Evolutionary conservation across 805 yeast genomes (phyloP).

Genomic region (Metschnikowia cubensis): DNA sequence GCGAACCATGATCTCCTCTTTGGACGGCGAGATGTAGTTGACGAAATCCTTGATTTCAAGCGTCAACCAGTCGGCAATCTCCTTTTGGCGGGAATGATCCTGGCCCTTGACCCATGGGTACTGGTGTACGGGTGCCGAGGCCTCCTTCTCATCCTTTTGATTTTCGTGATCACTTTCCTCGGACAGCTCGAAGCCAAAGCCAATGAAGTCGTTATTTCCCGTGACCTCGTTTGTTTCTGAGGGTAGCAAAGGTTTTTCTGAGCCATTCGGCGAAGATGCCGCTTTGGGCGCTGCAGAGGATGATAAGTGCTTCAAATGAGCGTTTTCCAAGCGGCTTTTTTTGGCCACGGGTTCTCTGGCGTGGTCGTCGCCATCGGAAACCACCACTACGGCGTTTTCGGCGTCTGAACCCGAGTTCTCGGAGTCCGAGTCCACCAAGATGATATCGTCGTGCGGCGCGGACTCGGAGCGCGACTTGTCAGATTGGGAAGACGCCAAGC

Average conservation of each 20-base stretch:
- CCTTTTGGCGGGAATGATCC: constrained; percentile 72
- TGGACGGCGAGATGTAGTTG: constrained; percentile 80
- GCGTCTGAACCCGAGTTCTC: constrained; percentile 12
- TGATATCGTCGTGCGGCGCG: constrained; percentile 4
- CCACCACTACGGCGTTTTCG: constrained; percentile 31
- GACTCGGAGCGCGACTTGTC: neutral
- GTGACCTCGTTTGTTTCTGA: constrained; percentile 32
- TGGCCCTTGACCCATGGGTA: constrained; percentile 78
- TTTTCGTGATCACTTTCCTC: constrained; percentile 20
- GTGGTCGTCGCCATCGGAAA: constrained; percentile 21
- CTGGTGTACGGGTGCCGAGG: neutral
- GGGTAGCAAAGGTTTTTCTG: no score
- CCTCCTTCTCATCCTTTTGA: constrained; percentile 9
- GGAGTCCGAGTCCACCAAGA: constrained; percentile 5
- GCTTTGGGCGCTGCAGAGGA: neutral
- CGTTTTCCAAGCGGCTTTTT: constrained; percentile 6
- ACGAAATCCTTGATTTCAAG: constrained; percentile 82
- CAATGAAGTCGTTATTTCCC: constrained; percentile 51
- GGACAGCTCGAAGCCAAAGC: constrained; percentile 49
- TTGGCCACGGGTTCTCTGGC: constrained; percentile 8
- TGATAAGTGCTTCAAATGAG: neutral
- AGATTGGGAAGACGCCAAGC: neutral
- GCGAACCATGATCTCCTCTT: constrained; percentile 63
- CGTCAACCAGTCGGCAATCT: constrained; percentile 82
- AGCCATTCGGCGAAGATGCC: no score